These are phyloP conservation scores for Simplicillium aogashimaense DNA, from an alignment of 2,329 filamentous ascomycete species.

Conservation along the genomic window DNA sequence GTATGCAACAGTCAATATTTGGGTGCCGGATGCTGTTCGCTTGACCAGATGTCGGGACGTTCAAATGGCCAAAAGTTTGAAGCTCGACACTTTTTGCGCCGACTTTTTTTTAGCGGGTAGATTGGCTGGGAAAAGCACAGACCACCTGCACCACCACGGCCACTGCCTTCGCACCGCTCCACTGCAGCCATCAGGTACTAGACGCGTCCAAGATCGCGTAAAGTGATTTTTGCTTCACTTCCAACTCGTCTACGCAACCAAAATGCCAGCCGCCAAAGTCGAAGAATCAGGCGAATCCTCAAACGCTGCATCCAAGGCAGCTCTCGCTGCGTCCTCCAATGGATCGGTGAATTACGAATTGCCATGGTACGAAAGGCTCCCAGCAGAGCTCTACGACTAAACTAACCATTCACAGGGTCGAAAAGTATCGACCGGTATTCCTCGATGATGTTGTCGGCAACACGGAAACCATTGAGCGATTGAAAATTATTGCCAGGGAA, in stretches of 20 bases:
- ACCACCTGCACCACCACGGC: slow-evolving; percentile 16
- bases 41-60: too few relatives aligned
- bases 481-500: slow-evolving; percentile 97
- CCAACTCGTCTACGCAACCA: slow-evolving; percentile 10
- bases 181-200: slow-evolving; percentile 1
- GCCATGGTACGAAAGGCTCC: slow-evolving; percentile 51
- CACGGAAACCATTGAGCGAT: slow-evolving; percentile 89
- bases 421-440: slow-evolving; percentile 93
- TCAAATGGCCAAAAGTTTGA: not conserved
- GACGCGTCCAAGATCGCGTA: slow-evolving; percentile 27
- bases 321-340: slow-evolving; percentile 37
- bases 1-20: not conserved
- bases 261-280: slow-evolving; percentile 39
- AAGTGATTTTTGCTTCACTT: slow-evolving; percentile 18
- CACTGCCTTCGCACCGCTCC: not conserved
- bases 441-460: slow-evolving; percentile 97
- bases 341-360: slow-evolving; percentile 58
- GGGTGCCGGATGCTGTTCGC: not conserved
- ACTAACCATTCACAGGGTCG: slow-evolving; percentile 57
- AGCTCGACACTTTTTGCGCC: not conserved
- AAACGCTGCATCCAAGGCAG: slow-evolving; percentile 47
- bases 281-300: slow-evolving; percentile 52
- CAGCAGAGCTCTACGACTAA: slow-evolving; percentile 3
- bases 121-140: not conserved
- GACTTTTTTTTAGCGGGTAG: not conserved